Evolutionary conservation across 495 filamentous ascomycete species (phyloP).

Genomic region (Pseudevernia furfuracea): DNA sequence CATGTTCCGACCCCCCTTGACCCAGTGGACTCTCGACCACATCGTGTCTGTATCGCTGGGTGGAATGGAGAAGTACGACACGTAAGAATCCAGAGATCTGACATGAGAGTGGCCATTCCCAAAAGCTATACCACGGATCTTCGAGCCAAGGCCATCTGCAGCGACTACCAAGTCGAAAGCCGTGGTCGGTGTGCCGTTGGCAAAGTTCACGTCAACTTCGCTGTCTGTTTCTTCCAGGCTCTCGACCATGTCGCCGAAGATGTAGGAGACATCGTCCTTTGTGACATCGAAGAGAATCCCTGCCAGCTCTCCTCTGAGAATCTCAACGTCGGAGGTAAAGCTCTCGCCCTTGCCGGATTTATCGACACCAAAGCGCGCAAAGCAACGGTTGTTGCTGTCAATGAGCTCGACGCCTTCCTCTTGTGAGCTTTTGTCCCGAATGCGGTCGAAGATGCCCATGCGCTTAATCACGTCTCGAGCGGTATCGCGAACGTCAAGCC

Average conservation of each 20-base stretch:
- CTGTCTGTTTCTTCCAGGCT: conserved; percentile 25
- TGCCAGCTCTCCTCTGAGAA: conserved; percentile 41
- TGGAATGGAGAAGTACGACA: conserved; percentile 38
- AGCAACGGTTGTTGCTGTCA: conserved; percentile 24
- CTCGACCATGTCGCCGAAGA: conserved; percentile 28
- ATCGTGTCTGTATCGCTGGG: conserved; percentile 32
- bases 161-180: conserved; percentile 44
- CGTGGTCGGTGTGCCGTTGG: conserved; percentile 29
- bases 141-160: conserved; percentile 43
- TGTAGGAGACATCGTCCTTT: conserved; percentile 30
- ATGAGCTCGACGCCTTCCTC: conserved; percentile 36
- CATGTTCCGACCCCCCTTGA: conserved; percentile 30
- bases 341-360: conserved; percentile 30
- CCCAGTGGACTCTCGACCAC: conserved; percentile 32
- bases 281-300: conserved; percentile 33
- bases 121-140: conserved; percentile 30
- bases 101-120: conserved; percentile 29
- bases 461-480: conserved; percentile 33
- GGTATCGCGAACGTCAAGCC: conserved; percentile 37
- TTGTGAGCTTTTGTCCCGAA: conserved; percentile 24
- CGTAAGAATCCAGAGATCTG: conserved; percentile 27
- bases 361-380: conserved; percentile 32
- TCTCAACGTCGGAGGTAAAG: conserved; percentile 40
- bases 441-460: conserved; percentile 35
- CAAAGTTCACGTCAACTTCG: conserved; percentile 34